These are phyloP conservation scores for Termitomyces sp. DNA, from an alignment of 768 basidiomycete species.

Conservation along the genomic window DNA sequence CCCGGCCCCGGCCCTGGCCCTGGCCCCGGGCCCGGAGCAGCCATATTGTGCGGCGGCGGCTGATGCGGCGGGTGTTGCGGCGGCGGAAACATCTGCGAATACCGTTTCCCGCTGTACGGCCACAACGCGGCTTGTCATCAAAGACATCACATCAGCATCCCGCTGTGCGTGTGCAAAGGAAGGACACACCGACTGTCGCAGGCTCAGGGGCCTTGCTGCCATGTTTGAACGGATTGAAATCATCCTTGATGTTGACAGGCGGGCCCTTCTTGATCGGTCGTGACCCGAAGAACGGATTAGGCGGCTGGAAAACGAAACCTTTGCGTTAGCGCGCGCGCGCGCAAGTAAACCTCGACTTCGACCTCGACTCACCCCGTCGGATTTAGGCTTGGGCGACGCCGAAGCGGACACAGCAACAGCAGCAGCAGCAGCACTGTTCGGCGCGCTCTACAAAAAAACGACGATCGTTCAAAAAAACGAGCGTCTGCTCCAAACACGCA, in stretches of 20 bases:
- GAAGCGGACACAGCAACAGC: conserved; percentile 23
- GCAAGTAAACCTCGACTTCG: too few species aligned
- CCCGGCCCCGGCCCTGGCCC: too few species aligned
- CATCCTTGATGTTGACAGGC: conserved; percentile 85
- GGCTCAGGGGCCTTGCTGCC: conserved; percentile 75
- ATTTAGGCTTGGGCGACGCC: conserved; percentile 57
- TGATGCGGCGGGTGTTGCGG: conserved; percentile 53
- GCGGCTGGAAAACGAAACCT: too few species aligned
- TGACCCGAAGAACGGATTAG: conserved; percentile 89
- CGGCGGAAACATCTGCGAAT: conserved; percentile 69
- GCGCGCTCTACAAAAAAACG: conserved; percentile 39
- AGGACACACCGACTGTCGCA: conserved; percentile 60
- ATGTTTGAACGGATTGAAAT: conserved; percentile 95
- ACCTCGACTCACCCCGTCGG: conserved; percentile 43
- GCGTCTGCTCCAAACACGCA: conserved; percentile 11
- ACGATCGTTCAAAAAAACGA: too few species aligned
- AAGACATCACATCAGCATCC: too few species aligned
- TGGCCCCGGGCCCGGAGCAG: too few species aligned
- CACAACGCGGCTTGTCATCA: conserved; percentile 79
- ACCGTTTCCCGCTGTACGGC: conserved; percentile 90
- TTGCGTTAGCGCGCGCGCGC: too few species aligned
- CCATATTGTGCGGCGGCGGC: conserved; percentile 60
- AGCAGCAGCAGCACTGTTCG: conserved; percentile 29
- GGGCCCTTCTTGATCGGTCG: conserved; percentile 69
- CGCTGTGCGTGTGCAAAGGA: too few species aligned